These are phyloP conservation scores for Vararia minispora DNA, from an alignment of 768 basidiomycete species.

Conservation along the genomic window DNA sequence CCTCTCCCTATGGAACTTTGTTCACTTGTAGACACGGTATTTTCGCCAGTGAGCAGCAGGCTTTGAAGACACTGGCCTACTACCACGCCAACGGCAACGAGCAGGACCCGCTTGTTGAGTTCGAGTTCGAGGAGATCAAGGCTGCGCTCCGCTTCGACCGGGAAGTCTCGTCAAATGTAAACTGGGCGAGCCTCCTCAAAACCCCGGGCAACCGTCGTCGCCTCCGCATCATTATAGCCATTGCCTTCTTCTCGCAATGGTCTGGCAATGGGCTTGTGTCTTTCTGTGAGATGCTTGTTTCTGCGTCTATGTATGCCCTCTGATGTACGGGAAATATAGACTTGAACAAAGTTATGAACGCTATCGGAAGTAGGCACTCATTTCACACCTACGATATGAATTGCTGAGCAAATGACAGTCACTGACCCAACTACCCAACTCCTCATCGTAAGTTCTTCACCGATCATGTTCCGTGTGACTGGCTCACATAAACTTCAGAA, in stretches of 20 bases:
- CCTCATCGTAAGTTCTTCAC: constrained; percentile 22
- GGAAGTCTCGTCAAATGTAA: constrained; percentile 12
- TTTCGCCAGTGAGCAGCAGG: constrained; percentile 20
- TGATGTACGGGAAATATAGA: constrained; percentile 17
- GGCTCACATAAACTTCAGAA: constrained; percentile 24
- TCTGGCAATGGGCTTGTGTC: constrained; percentile 22
- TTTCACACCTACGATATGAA: no score
- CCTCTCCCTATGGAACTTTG: not conserved
- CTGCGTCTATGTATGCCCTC: not conserved
- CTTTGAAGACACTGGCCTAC: constrained; percentile 26
- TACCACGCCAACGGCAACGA: constrained; percentile 30
- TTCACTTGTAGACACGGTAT: not conserved
- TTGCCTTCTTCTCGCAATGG: constrained; percentile 23
- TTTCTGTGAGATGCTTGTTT: not conserved
- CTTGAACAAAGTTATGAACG: constrained; percentile 41
- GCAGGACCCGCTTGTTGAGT: constrained; percentile 44
- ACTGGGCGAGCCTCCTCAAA: constrained; percentile 19
- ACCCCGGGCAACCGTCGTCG: constrained; percentile 23
- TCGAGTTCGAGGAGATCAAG: constrained; percentile 57
- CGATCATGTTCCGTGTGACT: not conserved
- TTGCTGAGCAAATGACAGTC: constrained; percentile 17
- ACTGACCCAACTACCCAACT: constrained; percentile 33
- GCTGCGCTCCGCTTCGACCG: constrained; percentile 29
- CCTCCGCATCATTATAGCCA: constrained; percentile 21
- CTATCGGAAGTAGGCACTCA: constrained; percentile 33